Base-by-base conservation (phyloP, 2,329 filamentous ascomycete genomes). In the Cryphonectria nitschkei region DNA sequence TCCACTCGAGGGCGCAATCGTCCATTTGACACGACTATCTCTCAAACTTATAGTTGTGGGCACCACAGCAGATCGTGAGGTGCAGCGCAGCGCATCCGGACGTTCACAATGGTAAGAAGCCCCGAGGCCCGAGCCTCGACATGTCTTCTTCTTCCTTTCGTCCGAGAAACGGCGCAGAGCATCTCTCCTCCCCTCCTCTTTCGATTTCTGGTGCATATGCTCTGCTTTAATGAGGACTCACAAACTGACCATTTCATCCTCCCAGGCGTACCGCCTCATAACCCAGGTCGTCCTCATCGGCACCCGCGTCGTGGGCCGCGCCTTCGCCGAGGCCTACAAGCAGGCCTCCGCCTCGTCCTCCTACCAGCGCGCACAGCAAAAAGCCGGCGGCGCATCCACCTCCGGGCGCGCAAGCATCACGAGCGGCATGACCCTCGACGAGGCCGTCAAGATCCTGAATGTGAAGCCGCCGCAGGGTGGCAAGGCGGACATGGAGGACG, bases 381-480 rank as follows among this genome's bases (percentile, higher is more conserved):
- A 92, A 77, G 80, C 82, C 68, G 87, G 87, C 75, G 56, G 68
- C 34, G 75, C 78, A 50, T 80, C 80, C 13, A 77, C 56, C 9
- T 52, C 83, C 67, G 87, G 87, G 75, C 79, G 79, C 71, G 76
- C 78, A 56, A 80, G 77, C 71, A 78, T 86, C 73, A 86, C 89
- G 39, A 88, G 89, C 6, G 93, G 94, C 79, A 92, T 98, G 82
- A 96, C 94, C 11, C 90, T 99, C 77, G 94, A 97, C 76, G 96
- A 99, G 86, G 96, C 96, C 68, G 98, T 94, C 88, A 93, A 94
- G 83, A 98, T 99, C 79, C 88, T 99, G 74, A 97, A 99, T 81
- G 94, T 99, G 76, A 93, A 95, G 81, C 93, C 95, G 52, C 95
- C 95, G 1, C 88, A 92, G 80, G 88, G 87, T 73, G 94, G 93